Evolutionary conservation across 257 asterid genomes (phyloP).

Genomic region (Capsicum pubescens): DNA sequence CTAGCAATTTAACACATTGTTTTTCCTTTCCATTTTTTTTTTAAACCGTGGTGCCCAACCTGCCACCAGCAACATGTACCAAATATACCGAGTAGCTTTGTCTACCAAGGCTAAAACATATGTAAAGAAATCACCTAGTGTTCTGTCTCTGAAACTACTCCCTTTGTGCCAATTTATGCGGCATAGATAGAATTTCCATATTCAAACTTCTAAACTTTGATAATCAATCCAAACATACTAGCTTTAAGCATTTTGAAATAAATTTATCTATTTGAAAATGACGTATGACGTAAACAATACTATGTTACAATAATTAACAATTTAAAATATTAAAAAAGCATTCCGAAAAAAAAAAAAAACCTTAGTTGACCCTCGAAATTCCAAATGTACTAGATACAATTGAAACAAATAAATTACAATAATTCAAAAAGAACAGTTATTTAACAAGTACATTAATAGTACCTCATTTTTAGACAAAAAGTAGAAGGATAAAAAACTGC

Average conservation of each 20-base stretch:
- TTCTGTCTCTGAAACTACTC: too few species aligned
- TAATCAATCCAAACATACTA: neutral
- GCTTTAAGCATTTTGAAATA: neutral
- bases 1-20: neutral
- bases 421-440: neutral
- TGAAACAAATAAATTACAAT: too few species aligned
- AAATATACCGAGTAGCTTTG: too few species aligned
- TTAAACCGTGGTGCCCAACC: neutral
- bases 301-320: neutral
- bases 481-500: too few species aligned
- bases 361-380: neutral
- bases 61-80: too few species aligned
- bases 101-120: too few species aligned
- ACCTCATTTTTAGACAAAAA: too few species aligned
- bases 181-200: neutral
- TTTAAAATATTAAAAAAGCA: neutral
- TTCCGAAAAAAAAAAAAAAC: neutral
- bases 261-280: conserved; percentile 1
- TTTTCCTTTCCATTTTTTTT: neutral
- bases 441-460: neutral
- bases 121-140: too few species aligned
- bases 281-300: neutral
- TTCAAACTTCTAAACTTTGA: neutral
- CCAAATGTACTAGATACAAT: neutral
- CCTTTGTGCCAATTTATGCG: neutral